These are phyloP conservation scores for Calamus simplicifolius DNA, from an alignment of 176 grass and related monocot species.

Conservation along the genomic window DNA sequence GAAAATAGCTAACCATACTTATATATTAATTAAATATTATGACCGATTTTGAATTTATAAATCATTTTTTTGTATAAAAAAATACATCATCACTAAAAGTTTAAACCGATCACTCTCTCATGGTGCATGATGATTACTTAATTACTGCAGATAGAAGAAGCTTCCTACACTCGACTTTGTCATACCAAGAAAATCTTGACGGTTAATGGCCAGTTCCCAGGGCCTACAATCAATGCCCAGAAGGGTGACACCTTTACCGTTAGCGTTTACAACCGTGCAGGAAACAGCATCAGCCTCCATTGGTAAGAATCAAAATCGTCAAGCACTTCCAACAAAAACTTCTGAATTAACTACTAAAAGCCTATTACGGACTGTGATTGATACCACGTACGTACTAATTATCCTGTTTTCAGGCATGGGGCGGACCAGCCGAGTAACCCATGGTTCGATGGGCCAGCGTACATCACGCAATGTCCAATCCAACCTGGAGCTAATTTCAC, in stretches of 20 bases:
- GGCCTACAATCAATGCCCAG: conserved; percentile 55
- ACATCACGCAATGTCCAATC: conserved; percentile 77
- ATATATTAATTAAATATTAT: no score
- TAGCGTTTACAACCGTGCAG: conserved; percentile 51
- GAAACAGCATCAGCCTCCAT: conserved; percentile 63
- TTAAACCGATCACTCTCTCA: no score
- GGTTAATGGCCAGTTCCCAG: conserved; percentile 62
- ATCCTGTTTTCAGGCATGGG: conserved; percentile 45
- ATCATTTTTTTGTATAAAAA: no score
- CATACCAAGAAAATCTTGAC: conserved; percentile 43
- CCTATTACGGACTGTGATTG: background rate
- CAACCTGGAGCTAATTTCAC: background rate
- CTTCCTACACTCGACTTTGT: conserved; percentile 44
- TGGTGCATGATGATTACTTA: no score
- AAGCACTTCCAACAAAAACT: background rate
- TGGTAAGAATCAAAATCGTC: conserved; percentile 21
- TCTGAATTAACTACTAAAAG: background rate
- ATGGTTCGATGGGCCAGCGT: conserved; percentile 73
- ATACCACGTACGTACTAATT: no score
- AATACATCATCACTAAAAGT: no score
- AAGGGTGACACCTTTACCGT: conserved; percentile 39
- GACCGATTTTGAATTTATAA: no score
- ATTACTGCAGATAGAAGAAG: conserved; percentile 38
- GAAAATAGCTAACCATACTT: no score
- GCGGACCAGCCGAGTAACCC: conserved; percentile 45